phyloP scores from a whole-genome alignment of 768 basidiomycete species.

The Cubamyces sp. region DNA sequence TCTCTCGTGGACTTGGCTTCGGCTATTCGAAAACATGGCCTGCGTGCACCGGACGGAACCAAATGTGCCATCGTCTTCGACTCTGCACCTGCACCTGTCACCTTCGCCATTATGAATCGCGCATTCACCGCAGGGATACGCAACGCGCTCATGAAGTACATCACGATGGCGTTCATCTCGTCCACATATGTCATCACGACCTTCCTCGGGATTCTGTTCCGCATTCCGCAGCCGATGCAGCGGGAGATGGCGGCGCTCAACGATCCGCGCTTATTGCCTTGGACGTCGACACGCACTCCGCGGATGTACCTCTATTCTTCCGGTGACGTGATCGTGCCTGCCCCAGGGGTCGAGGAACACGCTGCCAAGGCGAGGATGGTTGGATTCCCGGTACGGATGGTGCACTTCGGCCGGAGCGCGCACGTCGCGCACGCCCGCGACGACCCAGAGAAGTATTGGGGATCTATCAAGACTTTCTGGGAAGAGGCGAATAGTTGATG shows the following conservation, averaged over 20 bases:
- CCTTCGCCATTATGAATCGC: slow-evolving; percentile 1
- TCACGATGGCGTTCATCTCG: background rate
- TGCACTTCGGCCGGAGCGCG: slow-evolving; percentile 39
- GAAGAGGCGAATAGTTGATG: background rate
- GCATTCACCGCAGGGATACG: slow-evolving; percentile 24
- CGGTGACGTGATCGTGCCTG: slow-evolving; percentile 37
- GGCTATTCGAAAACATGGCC: background rate
- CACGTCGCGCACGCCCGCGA: slow-evolving; percentile 40
- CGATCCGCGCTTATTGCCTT: slow-evolving; percentile 36
- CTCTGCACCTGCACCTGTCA: slow-evolving; percentile 20
- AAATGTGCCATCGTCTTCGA: slow-evolving; percentile 27
- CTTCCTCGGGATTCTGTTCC: background rate
- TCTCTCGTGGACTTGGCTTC: slow-evolving; percentile 2
- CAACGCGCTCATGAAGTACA: slow-evolving; percentile 7
- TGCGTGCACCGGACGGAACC: background rate
- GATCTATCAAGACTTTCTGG: slow-evolving; percentile 15
- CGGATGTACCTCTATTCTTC: slow-evolving; percentile 42
- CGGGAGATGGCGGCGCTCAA: slow-evolving; percentile 3
- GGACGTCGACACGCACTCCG: slow-evolving; percentile 37
- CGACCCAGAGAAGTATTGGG: slow-evolving; percentile 33
- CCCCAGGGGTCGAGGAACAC: slow-evolving; percentile 34
- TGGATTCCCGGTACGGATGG: slow-evolving; percentile 35
- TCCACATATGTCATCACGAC: background rate
- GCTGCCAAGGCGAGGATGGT: slow-evolving; percentile 28
- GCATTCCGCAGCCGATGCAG: slow-evolving; percentile 6